Base-by-base conservation (phyloP, 495 filamentous ascomycete genomes). In the Hypoxylon fuscum region DNA sequence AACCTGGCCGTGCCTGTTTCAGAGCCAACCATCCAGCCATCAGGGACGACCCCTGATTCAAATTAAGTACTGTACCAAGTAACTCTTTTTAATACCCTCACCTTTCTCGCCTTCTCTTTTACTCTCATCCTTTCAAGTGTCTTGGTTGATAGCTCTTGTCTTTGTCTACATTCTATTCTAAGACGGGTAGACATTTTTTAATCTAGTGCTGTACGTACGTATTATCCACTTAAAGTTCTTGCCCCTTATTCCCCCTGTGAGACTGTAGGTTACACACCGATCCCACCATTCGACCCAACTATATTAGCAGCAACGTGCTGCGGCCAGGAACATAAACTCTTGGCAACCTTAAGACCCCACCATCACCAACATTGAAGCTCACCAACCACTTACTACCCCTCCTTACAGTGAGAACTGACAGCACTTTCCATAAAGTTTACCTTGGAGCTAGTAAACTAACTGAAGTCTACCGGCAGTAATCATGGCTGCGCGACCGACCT, bases 401-500 rank as follows among this genome's bases (percentile, higher is more conserved):
- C 35, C 14, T 45, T 0, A 5, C 12, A 37, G 25, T 25, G 25
- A 14, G 38, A 43, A 31, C 31, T 34, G 3, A 34, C 34, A 11
- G 2, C 29, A 27, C 41, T 57, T 32, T n/a, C n/a, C n/a, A n/a
- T n/a, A n/a, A n/a, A n/a, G n/a, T 47, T 5, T 43, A 41, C n/a
- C 22, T 55, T 31, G 17, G 35, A 15, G 12, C 27, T 31, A 35
- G 4, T 6, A 55, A 34, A 7, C 43, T 47, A 48, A 59, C 2
- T 6, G 18, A 20, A 22, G 14, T 10, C n/a, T 7, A 38, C 10
- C 18, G 9, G 32, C 22, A 29, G 23, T 34, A 15, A 34, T 51
- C 52, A 85, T 84, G 80, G 72, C 81, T 15, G 55, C 68, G 45
- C 76, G 81, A 75, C 81, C 81, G 27, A 74, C 74, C 22, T 73